Evolutionary conservation across 202 grass and related monocot species (phyloP).

Genomic region (Elaeis oleifera): DNA sequence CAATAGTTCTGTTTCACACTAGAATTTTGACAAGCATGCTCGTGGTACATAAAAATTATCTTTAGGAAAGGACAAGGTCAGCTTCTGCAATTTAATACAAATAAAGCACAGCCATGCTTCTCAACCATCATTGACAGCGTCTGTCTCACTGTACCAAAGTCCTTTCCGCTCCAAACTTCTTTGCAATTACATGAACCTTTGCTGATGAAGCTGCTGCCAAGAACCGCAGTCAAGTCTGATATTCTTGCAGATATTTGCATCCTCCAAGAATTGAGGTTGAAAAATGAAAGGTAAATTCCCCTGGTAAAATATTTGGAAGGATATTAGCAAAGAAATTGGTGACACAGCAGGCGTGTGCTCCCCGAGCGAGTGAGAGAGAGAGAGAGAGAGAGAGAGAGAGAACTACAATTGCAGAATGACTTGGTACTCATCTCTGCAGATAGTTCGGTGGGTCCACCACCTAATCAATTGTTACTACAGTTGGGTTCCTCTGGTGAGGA

Average conservation of each 20-base stretch:
- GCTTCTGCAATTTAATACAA: conserved; percentile 38
- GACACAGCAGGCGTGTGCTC: too few relatives aligned
- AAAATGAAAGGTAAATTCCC: conserved; percentile 87
- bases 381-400: too few relatives aligned
- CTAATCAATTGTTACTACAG: too few relatives aligned
- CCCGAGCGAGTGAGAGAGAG: too few relatives aligned
- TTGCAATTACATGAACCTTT: conserved; percentile 38
- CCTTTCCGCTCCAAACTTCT: conserved; percentile 51
- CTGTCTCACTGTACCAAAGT: conserved; percentile 7
- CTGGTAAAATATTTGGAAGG: conserved; percentile 21
- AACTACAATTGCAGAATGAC: too few relatives aligned
- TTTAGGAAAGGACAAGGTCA: too few relatives aligned
- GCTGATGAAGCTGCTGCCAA: conserved; percentile 25
- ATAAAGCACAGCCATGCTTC: conserved; percentile 50
- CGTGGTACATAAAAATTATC: too few relatives aligned
- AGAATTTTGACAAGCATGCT: too few relatives aligned
- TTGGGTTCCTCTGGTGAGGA: too few relatives aligned
- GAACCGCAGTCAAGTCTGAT: conserved; percentile 44
- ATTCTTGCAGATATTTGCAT: conserved; percentile 37
- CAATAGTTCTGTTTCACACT: too few relatives aligned
- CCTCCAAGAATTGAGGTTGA: conserved; percentile 47
- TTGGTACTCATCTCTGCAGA: too few relatives aligned
- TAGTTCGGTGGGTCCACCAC: too few relatives aligned
- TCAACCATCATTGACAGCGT: conserved; percentile 44
- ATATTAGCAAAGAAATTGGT: background rate